phyloP scores from a whole-genome alignment of 179 eudicot species.

The Corrigiola litoralis region DNA sequence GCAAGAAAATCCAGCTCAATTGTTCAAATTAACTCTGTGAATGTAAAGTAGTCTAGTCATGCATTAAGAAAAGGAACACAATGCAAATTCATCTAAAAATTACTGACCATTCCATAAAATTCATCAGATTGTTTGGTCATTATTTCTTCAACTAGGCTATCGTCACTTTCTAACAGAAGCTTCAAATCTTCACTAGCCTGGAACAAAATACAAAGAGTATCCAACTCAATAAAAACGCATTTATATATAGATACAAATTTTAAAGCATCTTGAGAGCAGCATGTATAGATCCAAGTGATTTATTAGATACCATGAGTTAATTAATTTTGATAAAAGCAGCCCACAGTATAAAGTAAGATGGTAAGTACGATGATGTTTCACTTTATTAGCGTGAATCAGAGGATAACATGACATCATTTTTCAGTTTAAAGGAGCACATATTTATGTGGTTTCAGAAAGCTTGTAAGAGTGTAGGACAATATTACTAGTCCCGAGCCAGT shows the following conservation, averaged over 20 bases:
- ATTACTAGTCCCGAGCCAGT: background rate
- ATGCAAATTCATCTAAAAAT: background rate
- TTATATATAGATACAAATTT: background rate
- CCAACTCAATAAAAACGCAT: background rate
- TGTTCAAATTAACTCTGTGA: background rate
- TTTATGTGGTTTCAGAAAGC: background rate
- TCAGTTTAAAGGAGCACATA: background rate
- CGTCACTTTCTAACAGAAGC: slow-evolving; percentile 39
- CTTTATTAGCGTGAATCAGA: background rate
- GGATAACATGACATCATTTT: background rate
- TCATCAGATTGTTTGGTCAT: slow-evolving; percentile 53
- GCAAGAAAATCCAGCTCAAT: background rate
- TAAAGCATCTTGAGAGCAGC: background rate
- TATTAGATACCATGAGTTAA: background rate
- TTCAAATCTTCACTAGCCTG: slow-evolving; percentile 56
- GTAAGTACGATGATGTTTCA: background rate
- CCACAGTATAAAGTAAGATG: background rate
- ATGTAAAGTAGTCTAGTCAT: background rate
- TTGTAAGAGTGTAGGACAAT: background rate
- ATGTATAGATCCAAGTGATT: background rate
- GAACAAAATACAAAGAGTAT: background rate
- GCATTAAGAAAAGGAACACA: background rate
- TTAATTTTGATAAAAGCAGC: background rate
- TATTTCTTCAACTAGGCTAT: slow-evolving; percentile 35
- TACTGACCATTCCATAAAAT: slow-evolving; percentile 42